A percentile compares a stretch with the other conserved stretches of the same genome.
phyloP scores from a whole-genome alignment of 2,329 filamentous ascomycete species.

The Colletotrichum tabaci region DNA sequence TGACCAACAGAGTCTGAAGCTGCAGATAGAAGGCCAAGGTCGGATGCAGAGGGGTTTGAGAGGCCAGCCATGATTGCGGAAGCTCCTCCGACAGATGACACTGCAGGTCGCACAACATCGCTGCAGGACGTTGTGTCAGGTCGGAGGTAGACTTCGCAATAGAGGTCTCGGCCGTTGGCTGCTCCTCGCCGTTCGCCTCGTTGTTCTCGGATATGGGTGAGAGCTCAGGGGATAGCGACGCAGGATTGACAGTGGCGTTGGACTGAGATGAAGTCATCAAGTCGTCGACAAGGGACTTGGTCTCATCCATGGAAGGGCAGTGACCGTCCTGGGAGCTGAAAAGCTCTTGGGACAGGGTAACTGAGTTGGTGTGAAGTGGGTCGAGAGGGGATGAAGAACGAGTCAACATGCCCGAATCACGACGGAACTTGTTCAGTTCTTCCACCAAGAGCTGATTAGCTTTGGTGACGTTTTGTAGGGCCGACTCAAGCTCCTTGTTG shows the following conservation, averaged over 20 bases:
- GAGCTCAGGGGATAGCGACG: conserved; percentile 72
- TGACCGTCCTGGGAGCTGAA: conserved; percentile 65
- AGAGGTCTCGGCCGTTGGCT: conserved; percentile 46
- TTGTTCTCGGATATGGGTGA: conserved; percentile 64
- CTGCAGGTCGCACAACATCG: conserved; percentile 99
- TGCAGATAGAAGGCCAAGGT: conserved; percentile 64
- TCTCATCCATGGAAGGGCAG: conserved; percentile 48
- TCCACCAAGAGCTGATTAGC: conserved; percentile 64
- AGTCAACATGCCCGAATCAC: conserved; percentile 58
- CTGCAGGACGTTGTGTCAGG: conserved; percentile 99
- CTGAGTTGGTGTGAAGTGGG: conserved; percentile 60
- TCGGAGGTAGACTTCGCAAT: conserved; percentile 70
- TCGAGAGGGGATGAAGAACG: conserved; percentile 60
- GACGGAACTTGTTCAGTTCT: conserved; percentile 65
- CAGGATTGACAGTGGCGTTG: conserved; percentile 71
- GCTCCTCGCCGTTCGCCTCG: conserved; percentile 49
- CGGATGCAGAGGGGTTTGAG: conserved; percentile 58
- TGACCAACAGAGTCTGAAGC: conserved; percentile 73
- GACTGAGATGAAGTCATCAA: conserved; percentile 58
- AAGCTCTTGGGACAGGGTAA: conserved; percentile 72
- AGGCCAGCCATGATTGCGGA: conserved; percentile 62
- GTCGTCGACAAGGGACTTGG: conserved; percentile 58
- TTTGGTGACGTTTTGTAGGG: conserved; percentile 73
- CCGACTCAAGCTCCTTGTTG: conserved; percentile 79
- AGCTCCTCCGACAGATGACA: conserved; percentile 93